Evolutionary conservation across 2,329 filamentous ascomycete species (phyloP).

Genomic region (Chaetomiaceae sp.): DNA sequence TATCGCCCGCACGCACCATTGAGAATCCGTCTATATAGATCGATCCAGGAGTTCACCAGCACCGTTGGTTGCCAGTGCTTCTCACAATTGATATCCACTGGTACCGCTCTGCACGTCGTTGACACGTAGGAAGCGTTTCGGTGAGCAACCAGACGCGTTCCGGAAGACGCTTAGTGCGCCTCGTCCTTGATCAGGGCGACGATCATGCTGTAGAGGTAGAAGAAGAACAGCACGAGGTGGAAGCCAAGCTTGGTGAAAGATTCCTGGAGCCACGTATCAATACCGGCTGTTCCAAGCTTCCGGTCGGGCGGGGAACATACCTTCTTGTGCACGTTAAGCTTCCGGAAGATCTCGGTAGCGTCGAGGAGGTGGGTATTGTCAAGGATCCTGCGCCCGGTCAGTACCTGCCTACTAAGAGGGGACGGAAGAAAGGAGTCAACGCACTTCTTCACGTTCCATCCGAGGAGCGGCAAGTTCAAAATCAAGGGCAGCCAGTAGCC

Average conservation of each 20-base stretch:
- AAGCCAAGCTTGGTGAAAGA: slow-evolving; percentile 99
- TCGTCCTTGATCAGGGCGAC: slow-evolving; percentile 96
- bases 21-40: slow-evolving; percentile 15
- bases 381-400: slow-evolving; percentile 63
- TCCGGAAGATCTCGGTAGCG: slow-evolving; percentile 98
- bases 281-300: not conserved
- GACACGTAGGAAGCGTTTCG: not conserved
- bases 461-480: slow-evolving; percentile 85
- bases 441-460: slow-evolving; percentile 97
- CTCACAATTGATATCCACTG: no score
- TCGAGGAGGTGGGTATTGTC: slow-evolving; percentile 96
- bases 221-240: slow-evolving; percentile 99
- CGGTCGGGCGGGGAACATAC: slow-evolving; percentile 37
- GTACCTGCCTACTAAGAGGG: not conserved
- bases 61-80: no score
- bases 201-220: slow-evolving; percentile 99
- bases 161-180: slow-evolving; percentile 55
- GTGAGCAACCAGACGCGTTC: not conserved
- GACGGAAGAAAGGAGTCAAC: slow-evolving; percentile 32
- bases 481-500: slow-evolving; percentile 95
- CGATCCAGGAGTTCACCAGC: no score
- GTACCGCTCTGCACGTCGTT: no score
- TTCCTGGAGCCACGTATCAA: slow-evolving; percentile 54
- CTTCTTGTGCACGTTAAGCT: slow-evolving; percentile 99
- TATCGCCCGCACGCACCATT: slow-evolving; percentile 7